These are phyloP conservation scores for Zygosaccharomyces sapae DNA, from an alignment of 1,139 yeast genomes.

Conservation along the genomic window DNA sequence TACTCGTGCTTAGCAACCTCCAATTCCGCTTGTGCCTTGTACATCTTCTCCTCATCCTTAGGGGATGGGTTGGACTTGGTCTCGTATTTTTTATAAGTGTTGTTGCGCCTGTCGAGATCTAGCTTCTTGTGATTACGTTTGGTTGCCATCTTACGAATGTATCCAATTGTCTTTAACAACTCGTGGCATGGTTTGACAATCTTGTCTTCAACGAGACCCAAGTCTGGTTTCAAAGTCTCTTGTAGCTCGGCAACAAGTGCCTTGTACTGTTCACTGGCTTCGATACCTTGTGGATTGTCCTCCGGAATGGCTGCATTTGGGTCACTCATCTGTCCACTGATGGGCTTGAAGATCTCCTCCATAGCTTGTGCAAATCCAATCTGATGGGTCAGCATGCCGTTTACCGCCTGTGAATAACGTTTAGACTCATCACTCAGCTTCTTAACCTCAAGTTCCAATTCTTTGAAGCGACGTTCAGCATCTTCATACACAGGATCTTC, in stretches of 20 bases:
- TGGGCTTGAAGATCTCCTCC: slow-evolving; percentile 94
- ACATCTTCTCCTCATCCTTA: slow-evolving; percentile 88
- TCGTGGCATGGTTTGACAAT: slow-evolving; percentile 92
- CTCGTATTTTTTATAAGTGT: slow-evolving; percentile 65
- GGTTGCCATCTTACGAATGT: slow-evolving; percentile 87
- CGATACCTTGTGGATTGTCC: slow-evolving; percentile 93
- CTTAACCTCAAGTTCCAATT: slow-evolving; percentile 83
- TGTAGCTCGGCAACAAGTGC: slow-evolving; percentile 83
- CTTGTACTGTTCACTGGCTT: slow-evolving; percentile 88
- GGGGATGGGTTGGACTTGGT: slow-evolving; percentile 76
- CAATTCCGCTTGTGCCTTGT: slow-evolving; percentile 82
- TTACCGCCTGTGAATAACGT: slow-evolving; percentile 84
- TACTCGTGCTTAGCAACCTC: slow-evolving; percentile 92
- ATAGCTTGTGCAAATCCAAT: slow-evolving; percentile 90
- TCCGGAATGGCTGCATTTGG: slow-evolving; percentile 82
- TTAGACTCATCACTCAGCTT: slow-evolving; percentile 85
- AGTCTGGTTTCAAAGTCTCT: slow-evolving; percentile 82
- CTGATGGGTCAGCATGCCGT: slow-evolving; percentile 89
- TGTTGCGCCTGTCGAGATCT: slow-evolving; percentile 83
- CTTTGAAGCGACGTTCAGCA: slow-evolving; percentile 94
- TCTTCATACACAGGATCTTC: slow-evolving; percentile 86
- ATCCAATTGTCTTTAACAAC: slow-evolving; percentile 69
- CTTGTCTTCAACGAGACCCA: slow-evolving; percentile 85
- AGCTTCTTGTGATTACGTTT: slow-evolving; percentile 94
- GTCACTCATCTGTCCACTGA: slow-evolving; percentile 85